These are phyloP conservation scores for Oryza glaberrima DNA, from an alignment of 176 grass and related monocot species.

Conservation along the genomic window DNA sequence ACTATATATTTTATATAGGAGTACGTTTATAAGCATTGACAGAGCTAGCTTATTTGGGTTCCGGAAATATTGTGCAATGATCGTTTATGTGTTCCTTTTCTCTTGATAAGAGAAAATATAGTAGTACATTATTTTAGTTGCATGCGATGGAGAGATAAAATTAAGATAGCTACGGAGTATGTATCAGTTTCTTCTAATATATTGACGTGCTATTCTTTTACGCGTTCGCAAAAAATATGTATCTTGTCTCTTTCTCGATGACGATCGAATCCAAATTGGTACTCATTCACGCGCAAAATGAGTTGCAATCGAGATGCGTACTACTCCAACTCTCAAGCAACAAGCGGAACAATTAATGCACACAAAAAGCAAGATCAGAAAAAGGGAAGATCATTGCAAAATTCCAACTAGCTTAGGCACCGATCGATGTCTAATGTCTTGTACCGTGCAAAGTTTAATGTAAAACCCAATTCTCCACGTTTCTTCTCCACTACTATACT, in stretches of 20 bases:
- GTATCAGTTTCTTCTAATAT: too few relatives aligned
- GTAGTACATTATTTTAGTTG: background rate
- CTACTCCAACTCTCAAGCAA: background rate
- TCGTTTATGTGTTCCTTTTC: background rate
- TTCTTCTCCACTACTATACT: background rate
- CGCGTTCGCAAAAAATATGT: background rate
- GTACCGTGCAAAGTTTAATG: slow-evolving; percentile 28
- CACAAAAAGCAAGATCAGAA: background rate
- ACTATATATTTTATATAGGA: too few relatives aligned
- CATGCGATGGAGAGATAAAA: background rate
- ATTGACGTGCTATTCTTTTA: too few relatives aligned
- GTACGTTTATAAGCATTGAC: too few relatives aligned
- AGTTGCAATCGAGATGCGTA: too few relatives aligned
- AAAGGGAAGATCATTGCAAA: slow-evolving; percentile 2
- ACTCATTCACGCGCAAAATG: too few relatives aligned
- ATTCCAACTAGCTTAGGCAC: background rate
- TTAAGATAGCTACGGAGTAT: background rate
- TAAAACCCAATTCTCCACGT: slow-evolving; percentile 17
- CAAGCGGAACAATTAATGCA: background rate
- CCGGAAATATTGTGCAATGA: background rate
- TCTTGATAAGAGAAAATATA: background rate
- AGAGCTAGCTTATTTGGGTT: background rate
- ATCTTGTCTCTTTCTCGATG: background rate
- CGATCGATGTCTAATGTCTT: background rate
- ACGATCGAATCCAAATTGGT: background rate